phyloP scores from a whole-genome alignment of 2,329 filamentous ascomycete species.

The Fusarium devonianum region DNA sequence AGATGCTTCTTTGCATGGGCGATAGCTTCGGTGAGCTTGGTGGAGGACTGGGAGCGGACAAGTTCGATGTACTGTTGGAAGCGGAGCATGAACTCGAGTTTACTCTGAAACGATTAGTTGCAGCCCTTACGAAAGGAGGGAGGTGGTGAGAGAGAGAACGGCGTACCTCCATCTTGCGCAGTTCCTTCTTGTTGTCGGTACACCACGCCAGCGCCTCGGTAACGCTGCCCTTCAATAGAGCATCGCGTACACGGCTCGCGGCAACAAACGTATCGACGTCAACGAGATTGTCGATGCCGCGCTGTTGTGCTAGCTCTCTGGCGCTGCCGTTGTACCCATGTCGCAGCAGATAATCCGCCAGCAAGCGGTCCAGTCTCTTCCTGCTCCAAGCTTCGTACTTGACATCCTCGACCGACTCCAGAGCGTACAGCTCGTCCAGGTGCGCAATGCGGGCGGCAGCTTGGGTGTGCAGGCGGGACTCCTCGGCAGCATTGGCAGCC shows the following conservation, averaged over 20 bases:
- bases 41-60: constrained; percentile 69
- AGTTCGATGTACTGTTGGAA: constrained; percentile 96
- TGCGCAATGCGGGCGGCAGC: constrained; percentile 80
- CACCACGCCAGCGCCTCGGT: constrained; percentile 89
- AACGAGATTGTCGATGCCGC: constrained; percentile 80
- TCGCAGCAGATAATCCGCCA: constrained; percentile 92
- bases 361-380: constrained; percentile 78
- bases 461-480: constrained; percentile 77
- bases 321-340: constrained; percentile 84
- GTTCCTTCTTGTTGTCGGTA: constrained; percentile 87
- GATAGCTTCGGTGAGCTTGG: constrained; percentile 78
- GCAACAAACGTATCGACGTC: constrained; percentile 88
- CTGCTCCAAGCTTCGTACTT: constrained; percentile 93
- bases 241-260: constrained; percentile 79
- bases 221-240: constrained; percentile 73
- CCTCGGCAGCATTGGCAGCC: constrained; percentile 77
- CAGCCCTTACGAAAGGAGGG: not conserved
- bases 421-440: constrained; percentile 79
- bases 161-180: constrained; percentile 83
- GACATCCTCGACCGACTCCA: constrained; percentile 85
- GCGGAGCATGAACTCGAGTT: constrained; percentile 90
- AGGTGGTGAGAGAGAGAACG: not conserved
- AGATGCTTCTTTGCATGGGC: constrained; percentile 84
- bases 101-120: constrained; percentile 61
- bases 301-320: constrained; percentile 74